A percentile compares a stretch with the other conserved stretches of the same genome.
Evolutionary conservation across 148 eudicot species (phyloP).

Genomic region (Camellia sinensis): DNA sequence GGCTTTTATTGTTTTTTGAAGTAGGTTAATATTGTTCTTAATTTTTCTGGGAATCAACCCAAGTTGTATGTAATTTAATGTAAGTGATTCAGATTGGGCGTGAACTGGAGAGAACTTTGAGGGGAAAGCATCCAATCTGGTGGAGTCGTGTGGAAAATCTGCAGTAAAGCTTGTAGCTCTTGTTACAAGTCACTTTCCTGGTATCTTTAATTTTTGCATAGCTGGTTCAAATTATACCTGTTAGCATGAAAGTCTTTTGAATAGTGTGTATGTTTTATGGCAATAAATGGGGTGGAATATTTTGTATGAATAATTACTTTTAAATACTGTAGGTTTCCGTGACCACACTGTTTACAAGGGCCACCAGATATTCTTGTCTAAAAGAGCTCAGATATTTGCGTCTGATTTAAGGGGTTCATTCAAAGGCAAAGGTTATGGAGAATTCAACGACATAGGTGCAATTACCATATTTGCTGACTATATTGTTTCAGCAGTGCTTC

Average conservation of each 20-base stretch:
- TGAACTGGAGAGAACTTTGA: constrained; percentile 72
- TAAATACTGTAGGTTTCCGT: constrained; percentile 55
- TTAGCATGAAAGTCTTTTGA: background rate
- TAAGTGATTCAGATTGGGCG: constrained; percentile 57
- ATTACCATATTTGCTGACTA: constrained; percentile 88
- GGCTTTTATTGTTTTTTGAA: background rate
- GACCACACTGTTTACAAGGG: constrained; percentile 90
- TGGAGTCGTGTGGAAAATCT: constrained; percentile 70
- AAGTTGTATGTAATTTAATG: background rate
- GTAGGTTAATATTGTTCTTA: background rate
- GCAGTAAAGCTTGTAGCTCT: constrained; percentile 73
- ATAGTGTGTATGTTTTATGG: background rate
- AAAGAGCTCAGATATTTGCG: constrained; percentile 85
- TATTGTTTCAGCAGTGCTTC: constrained; percentile 84
- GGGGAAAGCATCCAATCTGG: constrained; percentile 80
- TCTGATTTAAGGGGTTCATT: constrained; percentile 91
- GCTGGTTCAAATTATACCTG: no score
- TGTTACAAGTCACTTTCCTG: constrained; percentile 66
- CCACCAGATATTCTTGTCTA: constrained; percentile 75
- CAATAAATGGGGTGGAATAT: background rate
- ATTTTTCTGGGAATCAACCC: background rate
- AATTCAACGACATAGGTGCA: constrained; percentile 63
- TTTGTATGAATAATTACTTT: constrained; percentile 1
- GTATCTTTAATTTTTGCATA: constrained; percentile 25
- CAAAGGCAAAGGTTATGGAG: constrained; percentile 74